Percentiles rank a stretch among this genome's conserved stretches.
Conservation (phyloP, 257 asterid species). For the Parsonsia alboflavescens region DNA sequence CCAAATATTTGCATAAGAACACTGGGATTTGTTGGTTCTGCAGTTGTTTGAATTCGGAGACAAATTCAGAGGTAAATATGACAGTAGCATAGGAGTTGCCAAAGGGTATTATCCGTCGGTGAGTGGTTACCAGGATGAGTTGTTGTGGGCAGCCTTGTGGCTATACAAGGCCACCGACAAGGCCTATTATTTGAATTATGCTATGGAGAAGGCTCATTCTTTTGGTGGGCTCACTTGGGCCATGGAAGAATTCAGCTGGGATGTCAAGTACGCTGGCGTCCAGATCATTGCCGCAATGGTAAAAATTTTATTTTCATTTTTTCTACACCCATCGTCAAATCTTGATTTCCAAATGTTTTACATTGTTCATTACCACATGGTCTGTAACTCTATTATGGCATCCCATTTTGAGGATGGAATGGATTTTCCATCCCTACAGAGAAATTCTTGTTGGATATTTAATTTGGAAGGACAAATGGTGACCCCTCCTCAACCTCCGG, state of each 20-base stretch:
- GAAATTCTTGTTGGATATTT: slow-evolving; percentile 8
- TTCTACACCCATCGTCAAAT: background rate
- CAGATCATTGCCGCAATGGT: slow-evolving; percentile 78
- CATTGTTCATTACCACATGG: background rate
- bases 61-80: slow-evolving; percentile 69
- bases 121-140: slow-evolving; percentile 89
- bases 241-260: slow-evolving; percentile 90
- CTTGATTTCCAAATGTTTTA: background rate
- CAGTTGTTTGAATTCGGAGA: slow-evolving; percentile 90
- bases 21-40: slow-evolving; percentile 10
- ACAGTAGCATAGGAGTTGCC: slow-evolving; percentile 56
- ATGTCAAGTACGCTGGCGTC: slow-evolving; percentile 77
- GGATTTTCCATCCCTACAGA: background rate
- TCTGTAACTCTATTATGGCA: background rate
- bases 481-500: slow-evolving; percentile 18
- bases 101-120: slow-evolving; percentile 77
- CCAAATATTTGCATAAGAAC: background rate
- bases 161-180: slow-evolving; percentile 78
- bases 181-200: slow-evolving; percentile 45
- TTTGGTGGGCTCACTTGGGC: slow-evolving; percentile 91
- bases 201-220: slow-evolving; percentile 40
- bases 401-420: background rate
- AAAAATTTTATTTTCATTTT: slow-evolving; percentile 18
- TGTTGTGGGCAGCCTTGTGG: slow-evolving; percentile 97
- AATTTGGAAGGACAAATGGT: slow-evolving; percentile 22